Evolutionary conservation across 2,329 filamentous ascomycete genomes (phyloP), one percentile per base, ranked within the genome.

Genomic region (Thermothelomyces thermophilus): DNA sequence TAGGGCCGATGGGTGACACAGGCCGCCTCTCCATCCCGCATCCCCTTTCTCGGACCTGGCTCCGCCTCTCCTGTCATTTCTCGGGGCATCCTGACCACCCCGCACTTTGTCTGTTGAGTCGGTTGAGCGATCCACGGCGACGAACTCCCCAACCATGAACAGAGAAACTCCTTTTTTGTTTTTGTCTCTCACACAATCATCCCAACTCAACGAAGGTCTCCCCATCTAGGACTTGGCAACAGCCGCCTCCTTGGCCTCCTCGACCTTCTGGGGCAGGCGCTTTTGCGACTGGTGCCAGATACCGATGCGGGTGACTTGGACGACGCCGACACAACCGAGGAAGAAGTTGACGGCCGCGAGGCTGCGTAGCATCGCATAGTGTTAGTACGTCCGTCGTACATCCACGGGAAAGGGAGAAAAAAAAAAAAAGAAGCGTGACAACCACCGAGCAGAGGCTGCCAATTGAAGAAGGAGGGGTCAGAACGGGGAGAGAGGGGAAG

Each of bases 291-390:
- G 69, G 61, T 84, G 75, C 68, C 83, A 85, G 62, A 80, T 49
- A 60, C 81, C 69, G 64, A 97, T 96, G 62, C 93, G 84, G 58
- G 73, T 73, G 58, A 88, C 77, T 76, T 98, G 93, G 58, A 88
- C 78, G 52, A 87, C 73, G 62, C 93, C 93, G 56, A 96, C 90
- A 59, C 85, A 73, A 63, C 87, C 91, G 62, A 98, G 86, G 79
- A 96, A 94, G 80, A 96, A 96, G 81, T 98, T 98, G 67, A 97
- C 93, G 48, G 90, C 83, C 54, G 93, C 93, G 52, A 98, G 83
- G 54, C 86, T 90, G 55, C n/a, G n/a, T 10, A 5, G 14, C 3
- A 26, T n/a, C 17, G 41, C 19, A 47, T 14, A 17, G 5, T 9
- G 10, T 16, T 30, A 16, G 24, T 41, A 11, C 33, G 16, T 3